Base-by-base conservation (phyloP, 306 rosid genomes). In the Prunus salicina region DNA sequence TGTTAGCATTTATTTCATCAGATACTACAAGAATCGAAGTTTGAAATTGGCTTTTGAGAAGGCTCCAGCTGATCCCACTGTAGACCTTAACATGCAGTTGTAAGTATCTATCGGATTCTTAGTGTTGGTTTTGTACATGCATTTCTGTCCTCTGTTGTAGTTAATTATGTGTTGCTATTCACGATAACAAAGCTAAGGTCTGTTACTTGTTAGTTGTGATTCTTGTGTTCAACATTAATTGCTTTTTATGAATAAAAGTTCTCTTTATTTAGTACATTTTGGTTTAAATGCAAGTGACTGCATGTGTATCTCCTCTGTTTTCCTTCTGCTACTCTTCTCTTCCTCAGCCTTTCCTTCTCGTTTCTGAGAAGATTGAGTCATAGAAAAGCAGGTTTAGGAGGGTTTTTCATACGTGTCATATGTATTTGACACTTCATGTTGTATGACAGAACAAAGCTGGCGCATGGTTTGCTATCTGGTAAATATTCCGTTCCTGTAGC, bases 61-160 rank as follows among this genome's bases (percentile, higher is more conserved):
- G 49, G 88, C 98, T 68, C 98, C 97, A 27, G 93, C 97, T 47
- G 97, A 95, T 82, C 97, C 97, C 43, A 90, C 98, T 67, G 93
- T 95, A 11, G 98, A 95, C 91, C 85, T 95, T 69, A 90, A 87
- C 84, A 90, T 84, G 93, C 97, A 89, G 75, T 71, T 91, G 97
- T 91, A 84, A 83, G 84, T 75, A 64, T 69, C 72, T 72, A 24
- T 38, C 6, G 11, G 45, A 66, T 71, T 32, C 46, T 55, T 24
- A 15, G 6, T 57, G 53, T 57, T 14, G 53, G n/a, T 34, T 72
- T 16, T 25, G 15, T 49, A 34, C 38, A 4, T 14, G 25, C 64
- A 53, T 28, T 27, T 34, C 75, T 30, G 28, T 53, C 30, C 6
- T 30, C 50, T 71, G 10, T 10, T 71, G 58, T 12, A 22, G 25